Evolutionary conservation across 768 basidiomycete genomes (phyloP).

Genomic region (Saitozyma sp.): DNA sequence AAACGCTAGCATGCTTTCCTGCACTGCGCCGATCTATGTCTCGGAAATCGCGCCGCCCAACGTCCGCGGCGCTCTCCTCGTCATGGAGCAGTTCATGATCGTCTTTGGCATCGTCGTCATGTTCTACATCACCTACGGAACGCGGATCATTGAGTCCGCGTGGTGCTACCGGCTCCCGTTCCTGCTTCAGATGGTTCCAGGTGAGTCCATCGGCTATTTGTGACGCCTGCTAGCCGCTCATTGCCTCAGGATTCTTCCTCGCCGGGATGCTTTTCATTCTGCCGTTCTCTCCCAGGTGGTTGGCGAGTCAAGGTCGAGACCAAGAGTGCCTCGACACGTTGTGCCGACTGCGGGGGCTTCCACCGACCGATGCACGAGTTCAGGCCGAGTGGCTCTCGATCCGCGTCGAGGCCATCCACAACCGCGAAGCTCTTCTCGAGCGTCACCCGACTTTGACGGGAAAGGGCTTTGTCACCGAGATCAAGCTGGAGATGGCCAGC

Average conservation of each 20-base stretch:
- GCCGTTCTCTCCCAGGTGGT: slow-evolving; percentile 31
- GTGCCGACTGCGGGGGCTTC: slow-evolving; percentile 9
- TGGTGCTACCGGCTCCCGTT: too few relatives aligned
- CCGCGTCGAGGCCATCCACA: slow-evolving; percentile 11
- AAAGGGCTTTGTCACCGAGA: background rate
- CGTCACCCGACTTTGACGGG: background rate
- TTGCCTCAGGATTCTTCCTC: slow-evolving; percentile 1
- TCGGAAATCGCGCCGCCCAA: slow-evolving; percentile 21
- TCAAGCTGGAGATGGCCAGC: too few relatives aligned
- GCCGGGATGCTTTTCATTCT: slow-evolving; percentile 9
- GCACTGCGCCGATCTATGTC: slow-evolving; percentile 16
- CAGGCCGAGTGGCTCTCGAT: slow-evolving; percentile 27
- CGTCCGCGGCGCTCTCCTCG: slow-evolving; percentile 14
- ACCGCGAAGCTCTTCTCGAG: too few relatives aligned
- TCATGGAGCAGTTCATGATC: slow-evolving; percentile 16
- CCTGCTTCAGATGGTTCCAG: too few relatives aligned
- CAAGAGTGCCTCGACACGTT: slow-evolving; percentile 21
- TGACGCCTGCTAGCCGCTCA: too few relatives aligned
- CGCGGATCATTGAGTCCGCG: too few relatives aligned
- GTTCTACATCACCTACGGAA: slow-evolving; percentile 9
- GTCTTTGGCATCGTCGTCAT: slow-evolving; percentile 14
- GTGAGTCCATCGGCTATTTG: too few relatives aligned
- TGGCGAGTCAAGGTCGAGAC: slow-evolving; percentile 21
- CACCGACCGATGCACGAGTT: slow-evolving; percentile 13
- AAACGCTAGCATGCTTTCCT: slow-evolving; percentile 1